A percentile compares a stretch with the other conserved stretches of the same genome.
These are phyloP conservation scores for Penicillium nucicola DNA, from an alignment of 495 filamentous ascomycete genomes.

Conservation along the genomic window DNA sequence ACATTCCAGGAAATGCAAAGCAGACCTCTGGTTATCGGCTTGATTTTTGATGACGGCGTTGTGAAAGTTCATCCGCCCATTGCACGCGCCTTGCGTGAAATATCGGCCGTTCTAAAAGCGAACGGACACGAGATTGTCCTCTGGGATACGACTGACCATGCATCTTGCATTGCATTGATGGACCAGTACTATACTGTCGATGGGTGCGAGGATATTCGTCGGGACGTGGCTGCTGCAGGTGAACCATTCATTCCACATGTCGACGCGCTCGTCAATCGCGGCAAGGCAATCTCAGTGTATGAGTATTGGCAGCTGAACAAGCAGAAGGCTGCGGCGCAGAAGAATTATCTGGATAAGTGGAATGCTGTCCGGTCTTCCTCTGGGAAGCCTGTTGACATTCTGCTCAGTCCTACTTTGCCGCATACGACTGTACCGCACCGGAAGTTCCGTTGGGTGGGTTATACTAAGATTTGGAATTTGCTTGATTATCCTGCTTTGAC, in stretches of 20 bases:
- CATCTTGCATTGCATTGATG: conserved; percentile 45
- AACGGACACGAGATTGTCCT: conserved; percentile 47
- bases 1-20: conserved; percentile 38
- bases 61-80: conserved; percentile 50
- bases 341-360: conserved; percentile 57
- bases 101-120: conserved; percentile 29
- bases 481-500: conserved; percentile 60
- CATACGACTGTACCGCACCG: conserved; percentile 47
- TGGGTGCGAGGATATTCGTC: conserved; percentile 53
- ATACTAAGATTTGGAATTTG: conserved; percentile 69
- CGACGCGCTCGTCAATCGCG: conserved; percentile 41
- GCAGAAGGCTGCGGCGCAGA: conserved; percentile 48
- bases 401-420: conserved; percentile 54
- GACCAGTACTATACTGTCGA: conserved; percentile 52
- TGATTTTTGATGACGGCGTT: conserved; percentile 50
- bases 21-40: conserved; percentile 42
- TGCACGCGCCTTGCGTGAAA: conserved; percentile 36
- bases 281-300: conserved; percentile 49
- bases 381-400: conserved; percentile 55
- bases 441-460: conserved; percentile 50
- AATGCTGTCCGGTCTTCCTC: conserved; percentile 42
- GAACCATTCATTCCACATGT: conserved; percentile 57
- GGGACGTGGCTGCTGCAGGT: conserved; percentile 42
- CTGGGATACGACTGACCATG: conserved; percentile 45
- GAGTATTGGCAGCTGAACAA: conserved; percentile 57